Evolutionary conservation across 257 asterid genomes (phyloP).

Genomic region (Nicotiana benthamiana): DNA sequence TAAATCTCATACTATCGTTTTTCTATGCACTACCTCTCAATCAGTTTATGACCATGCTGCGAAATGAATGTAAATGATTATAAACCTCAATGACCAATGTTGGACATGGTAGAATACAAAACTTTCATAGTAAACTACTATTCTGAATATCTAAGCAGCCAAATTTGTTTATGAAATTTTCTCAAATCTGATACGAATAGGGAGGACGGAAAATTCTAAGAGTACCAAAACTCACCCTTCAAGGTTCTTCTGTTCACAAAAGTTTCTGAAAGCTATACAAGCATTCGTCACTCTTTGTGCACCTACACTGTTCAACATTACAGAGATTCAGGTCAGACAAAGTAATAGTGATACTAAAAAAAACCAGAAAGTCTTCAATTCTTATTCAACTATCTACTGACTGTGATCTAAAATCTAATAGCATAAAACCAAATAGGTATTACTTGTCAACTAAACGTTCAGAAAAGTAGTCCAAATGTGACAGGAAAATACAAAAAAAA

Average conservation of each 20-base stretch:
- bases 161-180: neutral
- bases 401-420: neutral
- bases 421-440: neutral
- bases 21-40: neutral
- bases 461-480: neutral
- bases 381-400: neutral
- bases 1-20: neutral
- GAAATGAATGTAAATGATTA: neutral
- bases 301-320: conserved; percentile 44
- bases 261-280: conserved; percentile 30
- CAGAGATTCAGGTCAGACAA: neutral
- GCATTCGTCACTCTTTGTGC: conserved; percentile 57
- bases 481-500: neutral
- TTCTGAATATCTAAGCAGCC: neutral
- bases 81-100: neutral
- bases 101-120: neutral
- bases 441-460: neutral
- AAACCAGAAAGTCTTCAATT: neutral
- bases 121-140: neutral
- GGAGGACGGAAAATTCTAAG: neutral
- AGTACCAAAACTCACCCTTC: conserved; percentile 25
- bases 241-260: conserved; percentile 25
- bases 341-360: neutral
- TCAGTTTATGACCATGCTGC: neutral
- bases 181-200: neutral